Conservation (phyloP, 139 green algal species). For the Chlamydomonas sphaeroides region DNA sequence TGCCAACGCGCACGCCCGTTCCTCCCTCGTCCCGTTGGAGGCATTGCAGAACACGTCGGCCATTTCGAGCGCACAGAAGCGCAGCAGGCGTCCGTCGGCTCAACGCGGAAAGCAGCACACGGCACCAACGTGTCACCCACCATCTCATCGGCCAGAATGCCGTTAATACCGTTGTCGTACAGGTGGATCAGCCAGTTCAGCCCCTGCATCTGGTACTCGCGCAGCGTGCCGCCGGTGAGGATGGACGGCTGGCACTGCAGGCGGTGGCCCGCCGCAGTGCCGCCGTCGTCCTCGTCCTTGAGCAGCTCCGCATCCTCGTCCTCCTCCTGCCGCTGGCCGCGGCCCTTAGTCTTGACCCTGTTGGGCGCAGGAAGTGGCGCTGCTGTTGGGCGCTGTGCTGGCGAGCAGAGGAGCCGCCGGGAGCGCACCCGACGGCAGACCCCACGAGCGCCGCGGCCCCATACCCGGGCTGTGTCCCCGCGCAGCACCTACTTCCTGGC, state of each 20-base stretch:
- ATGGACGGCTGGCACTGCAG: conserved; percentile 85
- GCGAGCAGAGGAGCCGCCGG: too few relatives aligned
- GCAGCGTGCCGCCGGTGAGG: conserved; percentile 92
- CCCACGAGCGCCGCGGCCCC: too few relatives aligned
- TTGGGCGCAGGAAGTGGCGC: too few relatives aligned
- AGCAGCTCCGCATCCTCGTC: conserved; percentile 95
- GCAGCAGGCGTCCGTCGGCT: too few relatives aligned
- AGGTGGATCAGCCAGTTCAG: conserved; percentile 99
- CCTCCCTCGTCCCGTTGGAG: too few relatives aligned
- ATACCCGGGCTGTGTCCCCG: too few relatives aligned
- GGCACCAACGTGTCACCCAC: conserved; percentile 46
- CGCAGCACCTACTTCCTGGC: conserved; percentile 59
- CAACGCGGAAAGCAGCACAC: too few relatives aligned
- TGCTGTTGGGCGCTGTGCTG: too few relatives aligned
- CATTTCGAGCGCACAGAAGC: too few relatives aligned
- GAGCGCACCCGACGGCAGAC: too few relatives aligned
- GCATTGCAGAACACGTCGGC: too few relatives aligned
- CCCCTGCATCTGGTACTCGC: conserved; percentile 98
- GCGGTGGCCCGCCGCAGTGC: conserved; percentile 71
- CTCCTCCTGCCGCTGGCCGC: conserved; percentile 81
- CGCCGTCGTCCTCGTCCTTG: conserved; percentile 85
- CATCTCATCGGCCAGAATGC: conserved; percentile 99
- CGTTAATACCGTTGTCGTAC: conserved; percentile 99
- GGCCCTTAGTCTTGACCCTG: conserved; percentile 49
- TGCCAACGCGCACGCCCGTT: too few relatives aligned